Conservation (phyloP, 768 basidiomycete species). For the Trichaptum fuscoviolaceum region DNA sequence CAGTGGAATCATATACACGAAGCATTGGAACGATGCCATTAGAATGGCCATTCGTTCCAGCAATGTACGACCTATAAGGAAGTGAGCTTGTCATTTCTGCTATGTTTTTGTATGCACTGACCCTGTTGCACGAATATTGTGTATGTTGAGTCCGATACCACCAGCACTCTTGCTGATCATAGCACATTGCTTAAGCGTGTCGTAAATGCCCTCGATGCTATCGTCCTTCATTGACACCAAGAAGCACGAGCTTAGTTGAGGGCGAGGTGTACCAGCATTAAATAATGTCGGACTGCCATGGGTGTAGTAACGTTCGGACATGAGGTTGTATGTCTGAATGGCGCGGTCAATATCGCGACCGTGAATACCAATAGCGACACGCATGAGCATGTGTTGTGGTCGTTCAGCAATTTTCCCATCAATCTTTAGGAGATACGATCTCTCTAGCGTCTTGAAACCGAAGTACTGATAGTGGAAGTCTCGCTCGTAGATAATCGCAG, state of each 20-base stretch:
- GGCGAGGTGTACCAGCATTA: constrained; percentile 45
- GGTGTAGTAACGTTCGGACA: constrained; percentile 46
- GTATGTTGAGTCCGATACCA: constrained; percentile 45
- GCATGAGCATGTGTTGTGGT: constrained; percentile 50
- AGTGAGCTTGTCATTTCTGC: constrained; percentile 3
- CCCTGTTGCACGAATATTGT: constrained; percentile 42
- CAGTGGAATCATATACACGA: constrained; percentile 44
- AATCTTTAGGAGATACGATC: constrained; percentile 43
- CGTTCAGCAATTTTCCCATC: constrained; percentile 43
- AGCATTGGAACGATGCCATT: constrained; percentile 51
- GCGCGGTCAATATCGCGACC: constrained; percentile 38
- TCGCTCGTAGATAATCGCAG: constrained; percentile 48
- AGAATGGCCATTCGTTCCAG: constrained; percentile 47
- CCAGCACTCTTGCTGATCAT: constrained; percentile 49
- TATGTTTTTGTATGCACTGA: constrained; percentile 5
- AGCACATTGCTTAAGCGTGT: constrained; percentile 47
- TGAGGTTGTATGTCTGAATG: constrained; percentile 38
- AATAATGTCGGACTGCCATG: constrained; percentile 45
- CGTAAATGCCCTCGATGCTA: constrained; percentile 48
- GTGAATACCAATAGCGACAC: constrained; percentile 46
- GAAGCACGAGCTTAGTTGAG: constrained; percentile 47
- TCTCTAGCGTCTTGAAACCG: constrained; percentile 48
- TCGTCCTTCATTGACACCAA: constrained; percentile 45
- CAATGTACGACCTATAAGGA: constrained; percentile 36
- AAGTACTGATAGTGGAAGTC: constrained; percentile 51